Conservation (phyloP, 495 filamentous ascomycete genomes). For the Trichocladium antarcticum region DNA sequence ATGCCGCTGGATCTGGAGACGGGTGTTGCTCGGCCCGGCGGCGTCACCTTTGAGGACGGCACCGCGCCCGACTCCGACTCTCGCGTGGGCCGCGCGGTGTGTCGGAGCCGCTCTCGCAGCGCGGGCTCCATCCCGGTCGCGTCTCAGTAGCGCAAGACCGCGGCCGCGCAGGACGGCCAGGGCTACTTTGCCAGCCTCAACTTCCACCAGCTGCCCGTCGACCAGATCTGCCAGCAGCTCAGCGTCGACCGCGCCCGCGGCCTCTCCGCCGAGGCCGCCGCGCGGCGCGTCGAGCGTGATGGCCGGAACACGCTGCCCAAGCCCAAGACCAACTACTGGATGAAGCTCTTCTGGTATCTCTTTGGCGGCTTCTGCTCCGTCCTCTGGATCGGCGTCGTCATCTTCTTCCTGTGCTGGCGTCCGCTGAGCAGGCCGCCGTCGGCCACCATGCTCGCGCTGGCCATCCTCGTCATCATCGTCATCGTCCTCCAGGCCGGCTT, state of each 20-base stretch:
- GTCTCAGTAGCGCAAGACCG: not conserved
- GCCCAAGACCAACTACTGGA: slow-evolving; percentile 20
- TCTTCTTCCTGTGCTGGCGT: slow-evolving; percentile 31
- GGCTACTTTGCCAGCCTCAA: not conserved
- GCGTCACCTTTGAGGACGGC: not conserved
- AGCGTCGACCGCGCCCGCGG: not conserved
- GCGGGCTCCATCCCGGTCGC: not conserved
- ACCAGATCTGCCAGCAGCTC: slow-evolving; percentile 4
- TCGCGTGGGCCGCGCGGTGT: not conserved
- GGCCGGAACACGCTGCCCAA: slow-evolving; percentile 21
- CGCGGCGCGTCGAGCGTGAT: not conserved
- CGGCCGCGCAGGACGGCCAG: not conserved
- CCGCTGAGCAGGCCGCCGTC: slow-evolving; percentile 28
- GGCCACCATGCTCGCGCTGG: slow-evolving; percentile 26
- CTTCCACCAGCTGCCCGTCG: not conserved
- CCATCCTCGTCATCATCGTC: slow-evolving; percentile 29
- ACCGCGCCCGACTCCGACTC: not conserved
- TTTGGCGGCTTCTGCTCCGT: slow-evolving; percentile 33
- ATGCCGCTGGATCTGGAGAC: not conserved
- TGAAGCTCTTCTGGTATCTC: slow-evolving; percentile 25
- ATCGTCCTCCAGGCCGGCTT: slow-evolving; percentile 29
- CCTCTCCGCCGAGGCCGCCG: not conserved
- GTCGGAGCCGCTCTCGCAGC: not conserved
- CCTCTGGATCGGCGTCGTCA: slow-evolving; percentile 26
- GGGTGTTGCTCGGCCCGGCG: not conserved